Percentiles rank a stretch among this genome's conserved stretches.
Evolutionary conservation across 2,329 filamentous ascomycete genomes (phyloP).

Genomic region (Monosporascus sp.): DNA sequence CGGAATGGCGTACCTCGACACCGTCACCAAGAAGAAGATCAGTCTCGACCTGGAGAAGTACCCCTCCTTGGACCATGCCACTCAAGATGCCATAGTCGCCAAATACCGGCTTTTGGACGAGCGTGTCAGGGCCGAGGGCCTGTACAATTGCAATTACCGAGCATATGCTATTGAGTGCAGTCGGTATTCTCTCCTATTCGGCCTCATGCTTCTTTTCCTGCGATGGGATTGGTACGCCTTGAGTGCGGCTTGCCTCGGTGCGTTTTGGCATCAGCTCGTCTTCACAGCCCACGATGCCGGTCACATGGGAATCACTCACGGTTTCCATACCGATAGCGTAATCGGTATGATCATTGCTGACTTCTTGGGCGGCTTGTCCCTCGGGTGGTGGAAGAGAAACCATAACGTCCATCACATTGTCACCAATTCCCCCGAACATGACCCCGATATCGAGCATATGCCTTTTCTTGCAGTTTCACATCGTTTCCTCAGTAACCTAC

Average conservation of each 20-base stretch:
- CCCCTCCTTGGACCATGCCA: constrained; percentile 66
- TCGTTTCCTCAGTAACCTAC: constrained; percentile 66
- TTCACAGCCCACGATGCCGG: constrained; percentile 94
- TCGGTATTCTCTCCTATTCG: constrained; percentile 67
- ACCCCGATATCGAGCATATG: constrained; percentile 90
- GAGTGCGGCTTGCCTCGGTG: constrained; percentile 71
- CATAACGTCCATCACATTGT: constrained; percentile 97
- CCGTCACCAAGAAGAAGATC: constrained; percentile 69
- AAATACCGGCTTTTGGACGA: constrained; percentile 79
- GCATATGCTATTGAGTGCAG: constrained; percentile 70
- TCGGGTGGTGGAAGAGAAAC: constrained; percentile 96
- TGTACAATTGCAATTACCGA: constrained; percentile 80
- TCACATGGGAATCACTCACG: constrained; percentile 95
- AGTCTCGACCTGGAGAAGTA: constrained; percentile 74
- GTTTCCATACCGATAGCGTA: constrained; percentile 74
- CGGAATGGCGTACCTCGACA: constrained; percentile 64
- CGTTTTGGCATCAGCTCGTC: constrained; percentile 89
- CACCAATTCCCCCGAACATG: constrained; percentile 91
- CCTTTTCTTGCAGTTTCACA: constrained; percentile 86
- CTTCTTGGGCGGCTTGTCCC: constrained; percentile 79
- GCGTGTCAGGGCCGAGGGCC: constrained; percentile 64
- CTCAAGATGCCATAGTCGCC: constrained; percentile 67
- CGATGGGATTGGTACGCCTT: constrained; percentile 60
- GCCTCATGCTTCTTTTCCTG: constrained; percentile 56
- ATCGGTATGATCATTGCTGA: constrained; percentile 90